phyloP scores from a whole-genome alignment of 768 basidiomycete genomes.

The Macrolepiota dolichaula region DNA sequence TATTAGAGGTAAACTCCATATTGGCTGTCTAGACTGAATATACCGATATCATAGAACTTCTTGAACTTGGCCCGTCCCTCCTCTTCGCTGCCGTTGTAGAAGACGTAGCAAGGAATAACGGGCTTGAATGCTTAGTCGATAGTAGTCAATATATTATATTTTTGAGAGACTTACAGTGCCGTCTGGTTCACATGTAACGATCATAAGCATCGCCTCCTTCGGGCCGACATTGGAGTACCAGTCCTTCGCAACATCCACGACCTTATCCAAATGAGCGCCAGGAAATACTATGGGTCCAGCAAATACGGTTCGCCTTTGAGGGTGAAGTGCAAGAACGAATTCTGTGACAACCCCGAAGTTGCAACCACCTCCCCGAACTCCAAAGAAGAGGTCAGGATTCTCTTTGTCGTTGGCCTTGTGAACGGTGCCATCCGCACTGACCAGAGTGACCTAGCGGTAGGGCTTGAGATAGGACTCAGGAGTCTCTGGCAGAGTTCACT shows the following conservation, averaged over 20 bases:
- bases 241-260: constrained; percentile 26
- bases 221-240: constrained; percentile 37
- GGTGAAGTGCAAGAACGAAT: constrained; percentile 46
- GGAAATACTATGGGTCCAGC: constrained; percentile 38
- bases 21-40: neutral
- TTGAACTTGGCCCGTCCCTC: constrained; percentile 44
- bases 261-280: constrained; percentile 22
- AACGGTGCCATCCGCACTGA: constrained; percentile 40
- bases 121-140: constrained; percentile 26
- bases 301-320: constrained; percentile 48
- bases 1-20: neutral
- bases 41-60: constrained; percentile 42
- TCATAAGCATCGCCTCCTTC: constrained; percentile 34
- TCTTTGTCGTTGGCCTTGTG: constrained; percentile 32
- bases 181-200: constrained; percentile 33
- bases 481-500: neutral
- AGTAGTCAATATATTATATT: neutral
- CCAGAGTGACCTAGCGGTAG: constrained; percentile 36
- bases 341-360: constrained; percentile 62
- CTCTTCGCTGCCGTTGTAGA: constrained; percentile 49
- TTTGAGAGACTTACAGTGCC: constrained; percentile 27
- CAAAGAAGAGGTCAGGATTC: constrained; percentile 50
- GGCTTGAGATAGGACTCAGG: neutral
- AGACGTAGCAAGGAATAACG: constrained; percentile 29
- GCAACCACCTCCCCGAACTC: constrained; percentile 47